Percentiles rank a stretch among this genome's conserved stretches.
These are phyloP conservation scores for Lipomyces lipofer DNA, from an alignment of 805 yeast genomes.

Conservation along the genomic window DNA sequence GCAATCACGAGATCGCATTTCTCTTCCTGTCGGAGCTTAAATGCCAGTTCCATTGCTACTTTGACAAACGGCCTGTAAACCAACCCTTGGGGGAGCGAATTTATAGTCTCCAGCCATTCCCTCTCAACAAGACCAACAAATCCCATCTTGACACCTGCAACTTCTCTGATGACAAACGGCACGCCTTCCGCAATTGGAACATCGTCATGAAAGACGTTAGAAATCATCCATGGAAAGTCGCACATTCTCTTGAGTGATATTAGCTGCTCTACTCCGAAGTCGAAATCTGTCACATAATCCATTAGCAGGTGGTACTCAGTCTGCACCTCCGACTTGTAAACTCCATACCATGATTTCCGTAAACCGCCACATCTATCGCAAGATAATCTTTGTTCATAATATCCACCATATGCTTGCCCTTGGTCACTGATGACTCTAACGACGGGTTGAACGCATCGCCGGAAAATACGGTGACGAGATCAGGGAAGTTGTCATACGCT, in stretches of 20 bases:
- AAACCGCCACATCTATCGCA: conserved; percentile 32
- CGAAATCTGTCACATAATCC: conserved; percentile 27
- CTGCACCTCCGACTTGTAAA: neutral
- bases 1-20: conserved; percentile 32
- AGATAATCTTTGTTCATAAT: conserved; percentile 19
- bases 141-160: conserved; percentile 24
- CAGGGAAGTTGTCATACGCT: conserved; percentile 21
- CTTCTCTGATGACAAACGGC: conserved; percentile 16
- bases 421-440: conserved; percentile 30
- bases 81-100: conserved; percentile 25
- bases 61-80: conserved; percentile 24
- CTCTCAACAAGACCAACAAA: conserved; percentile 32
- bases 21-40: conserved; percentile 23
- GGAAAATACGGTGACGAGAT: conserved; percentile 30
- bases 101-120: conserved; percentile 33
- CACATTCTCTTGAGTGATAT: conserved; percentile 14
- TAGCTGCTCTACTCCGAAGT: conserved; percentile 32
- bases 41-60: conserved; percentile 12
- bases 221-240: conserved; percentile 33
- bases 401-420: conserved; percentile 31
- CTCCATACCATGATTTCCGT: conserved; percentile 32
- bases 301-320: neutral
- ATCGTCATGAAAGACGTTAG: conserved; percentile 24
- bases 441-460: conserved; percentile 34
- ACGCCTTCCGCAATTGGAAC: conserved; percentile 25